Evolutionary conservation across 2,329 filamentous ascomycete species (phyloP).

Genomic region (Leptographium flavum): DNA sequence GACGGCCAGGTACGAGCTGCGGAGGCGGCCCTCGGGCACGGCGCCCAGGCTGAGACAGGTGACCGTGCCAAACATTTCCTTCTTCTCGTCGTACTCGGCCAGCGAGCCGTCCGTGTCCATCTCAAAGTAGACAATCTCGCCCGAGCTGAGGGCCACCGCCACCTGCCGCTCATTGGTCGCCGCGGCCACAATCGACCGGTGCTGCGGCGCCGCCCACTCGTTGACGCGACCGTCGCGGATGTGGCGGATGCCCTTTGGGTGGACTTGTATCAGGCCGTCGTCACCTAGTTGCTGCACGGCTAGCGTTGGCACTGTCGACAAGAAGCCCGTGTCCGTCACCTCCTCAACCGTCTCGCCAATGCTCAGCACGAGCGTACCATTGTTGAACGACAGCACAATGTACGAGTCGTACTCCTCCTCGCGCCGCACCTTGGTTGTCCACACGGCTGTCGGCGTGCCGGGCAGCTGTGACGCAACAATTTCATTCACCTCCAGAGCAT

Average conservation of each 20-base stretch:
- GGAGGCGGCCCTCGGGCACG: slow-evolving; percentile 74
- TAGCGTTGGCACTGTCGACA: slow-evolving; percentile 76
- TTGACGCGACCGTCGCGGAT: slow-evolving; percentile 69
- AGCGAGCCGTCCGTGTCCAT: slow-evolving; percentile 85
- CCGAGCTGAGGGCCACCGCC: slow-evolving; percentile 83
- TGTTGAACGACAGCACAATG: slow-evolving; percentile 86
- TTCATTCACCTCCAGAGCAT: slow-evolving; percentile 85
- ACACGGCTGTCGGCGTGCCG: slow-evolving; percentile 78
- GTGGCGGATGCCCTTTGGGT: slow-evolving; percentile 90
- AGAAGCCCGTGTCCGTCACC: slow-evolving; percentile 83
- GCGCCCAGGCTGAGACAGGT: slow-evolving; percentile 89
- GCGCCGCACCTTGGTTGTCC: slow-evolving; percentile 79
- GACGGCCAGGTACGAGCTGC: slow-evolving; percentile 88
- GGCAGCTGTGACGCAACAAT: slow-evolving; percentile 90
- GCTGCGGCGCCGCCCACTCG: slow-evolving; percentile 86
- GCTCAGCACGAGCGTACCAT: slow-evolving; percentile 79
- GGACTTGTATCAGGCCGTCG: slow-evolving; percentile 82
- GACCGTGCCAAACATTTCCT: slow-evolving; percentile 88
- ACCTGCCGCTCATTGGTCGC: slow-evolving; percentile 90
- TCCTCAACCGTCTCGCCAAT: slow-evolving; percentile 97
- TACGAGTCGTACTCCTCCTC: slow-evolving; percentile 83
- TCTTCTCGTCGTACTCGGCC: slow-evolving; percentile 88
- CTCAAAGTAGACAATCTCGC: slow-evolving; percentile 96
- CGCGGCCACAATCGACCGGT: slow-evolving; percentile 88
- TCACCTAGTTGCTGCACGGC: slow-evolving; percentile 91